Evolutionary conservation across 306 rosid genomes (phyloP), one percentile per base, ranked within the genome.

Genomic region (Sphenostylis stenocarpa): DNA sequence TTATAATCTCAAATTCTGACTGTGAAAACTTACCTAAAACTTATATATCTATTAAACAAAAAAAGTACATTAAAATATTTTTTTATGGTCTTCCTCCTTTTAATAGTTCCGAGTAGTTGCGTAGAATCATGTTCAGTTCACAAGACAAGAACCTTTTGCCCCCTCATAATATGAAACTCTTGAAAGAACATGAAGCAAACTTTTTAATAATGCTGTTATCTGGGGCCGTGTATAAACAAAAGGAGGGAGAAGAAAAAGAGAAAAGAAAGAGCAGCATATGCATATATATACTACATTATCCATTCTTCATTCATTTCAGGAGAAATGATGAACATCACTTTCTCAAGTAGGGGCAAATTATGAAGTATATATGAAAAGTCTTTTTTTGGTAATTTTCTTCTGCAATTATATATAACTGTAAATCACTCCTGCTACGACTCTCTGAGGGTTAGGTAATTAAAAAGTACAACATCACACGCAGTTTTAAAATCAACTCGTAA

Each of bases 221-320:
- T 28, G 6, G 41, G 23, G 1, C 6, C 29, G 21, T 60, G 23
- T 29, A 60, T 60, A 57, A 57, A 57, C 11, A 26, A 58, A 26
- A 56, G 7, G 64, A 24, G 10, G 4, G 39, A 58, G 21, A 39
- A 58, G 38, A 24, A 26, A 24, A 24, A 24, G 36, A 21, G 17
- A 58, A 58, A 56, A 26, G 33, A 21, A 24, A 57, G 62, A 24
- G 4, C 11, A 55, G 62, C 12, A 23, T 10, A 17, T 26, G n/a
- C 8, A n/a, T 15, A 16, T 12, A 24, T 44, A 28, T n/a, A 58
- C 15, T 56, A 39, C 41, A 57, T 56, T 60, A 74, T 74, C 33
- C 69, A 58, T n/a, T n/a, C 2, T n/a, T 20, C 10, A 60, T 44
- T 60, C 34, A 44, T 60, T 73, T 74, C 49, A 74, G 38, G 60